Evolutionary conservation across 192 early-diverging fungal species (phyloP), one percentile per base, ranked within the genome.

Genomic region (Dissophora ornata): DNA sequence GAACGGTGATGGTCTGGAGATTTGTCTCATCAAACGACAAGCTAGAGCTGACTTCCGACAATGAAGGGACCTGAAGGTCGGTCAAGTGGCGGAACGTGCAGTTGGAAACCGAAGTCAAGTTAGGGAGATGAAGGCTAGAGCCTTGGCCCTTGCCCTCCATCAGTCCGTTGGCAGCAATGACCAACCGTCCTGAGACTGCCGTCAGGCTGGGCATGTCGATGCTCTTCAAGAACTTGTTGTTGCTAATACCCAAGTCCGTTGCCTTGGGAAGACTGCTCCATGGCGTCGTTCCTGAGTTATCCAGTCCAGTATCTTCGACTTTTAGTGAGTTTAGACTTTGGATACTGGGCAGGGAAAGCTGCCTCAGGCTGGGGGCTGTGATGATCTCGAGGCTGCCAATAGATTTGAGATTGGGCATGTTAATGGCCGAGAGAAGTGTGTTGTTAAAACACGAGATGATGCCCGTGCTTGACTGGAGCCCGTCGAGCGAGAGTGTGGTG

Each of bases 11-110:
- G 25, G 80, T 80, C 38, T 57, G 57, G 58, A 92, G 82, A 45
- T 58, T 68, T 57, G 88, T 92, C 56, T 82, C 82, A 62, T 86
- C 80, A 65, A 92, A 80, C 12, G 82, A 81, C 42, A 92, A 70
- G 77, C 88, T 87, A 25, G 86, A 82, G 18, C 58, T 46, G 26
- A 89, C 82, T 5, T 66, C 46, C 26, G 62, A 40, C 15, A 92
- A 81, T 30, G 79, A 79, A 38, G 68, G 57, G 19, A 89, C 18
- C 19, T 74, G 16, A 66, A 71, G 71, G 53, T 46, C 90, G 62
- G 34, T 74, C 7, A 88, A 53, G 26, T 89, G 83, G 30, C 83
- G 86, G 60, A 92, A 87, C 34, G 87, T 86, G 29, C 75, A 83
- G 69, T 89, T 89, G 28, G 83, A 82, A 46, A 90, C 68, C 4